phyloP scores from a whole-genome alignment of 2,329 filamentous ascomycete genomes.

The Gremmenia infestans region DNA sequence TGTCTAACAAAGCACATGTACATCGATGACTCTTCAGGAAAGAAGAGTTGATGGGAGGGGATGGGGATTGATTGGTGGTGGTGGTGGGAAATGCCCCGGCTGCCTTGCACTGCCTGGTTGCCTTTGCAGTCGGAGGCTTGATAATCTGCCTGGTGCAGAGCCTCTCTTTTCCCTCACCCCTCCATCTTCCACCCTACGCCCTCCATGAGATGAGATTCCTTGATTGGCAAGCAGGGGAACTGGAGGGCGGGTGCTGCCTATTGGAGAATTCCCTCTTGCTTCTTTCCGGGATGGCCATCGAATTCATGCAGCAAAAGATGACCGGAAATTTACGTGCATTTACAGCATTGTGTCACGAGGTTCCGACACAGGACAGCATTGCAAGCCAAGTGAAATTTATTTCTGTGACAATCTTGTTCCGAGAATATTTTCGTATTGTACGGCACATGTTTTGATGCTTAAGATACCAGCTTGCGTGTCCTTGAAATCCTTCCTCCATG shows the following conservation, averaged over 20 bases:
- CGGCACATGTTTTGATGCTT: background rate
- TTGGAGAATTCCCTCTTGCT: background rate
- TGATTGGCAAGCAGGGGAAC: background rate
- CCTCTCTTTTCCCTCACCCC: conserved; percentile 1
- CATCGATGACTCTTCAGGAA: background rate
- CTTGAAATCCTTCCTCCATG: background rate
- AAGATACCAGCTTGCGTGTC: background rate
- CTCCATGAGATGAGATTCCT: background rate
- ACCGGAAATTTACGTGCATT: background rate
- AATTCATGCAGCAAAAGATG: no score
- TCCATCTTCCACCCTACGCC: background rate
- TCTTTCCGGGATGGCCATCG: no score
- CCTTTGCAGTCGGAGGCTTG: conserved; percentile 8
- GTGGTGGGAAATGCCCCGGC: background rate
- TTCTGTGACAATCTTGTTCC: background rate
- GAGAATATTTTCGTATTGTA: background rate
- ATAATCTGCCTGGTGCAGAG: conserved; percentile 13
- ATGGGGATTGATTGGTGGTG: background rate
- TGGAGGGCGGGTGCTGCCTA: background rate
- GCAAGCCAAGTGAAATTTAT: background rate
- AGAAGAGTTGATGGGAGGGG: background rate
- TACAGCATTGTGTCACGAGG: background rate
- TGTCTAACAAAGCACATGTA: background rate
- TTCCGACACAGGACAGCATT: background rate
- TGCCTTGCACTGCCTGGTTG: conserved; percentile 14